phyloP scores from a whole-genome alignment of 257 asterid genomes.

The Ballota nigra region DNA sequence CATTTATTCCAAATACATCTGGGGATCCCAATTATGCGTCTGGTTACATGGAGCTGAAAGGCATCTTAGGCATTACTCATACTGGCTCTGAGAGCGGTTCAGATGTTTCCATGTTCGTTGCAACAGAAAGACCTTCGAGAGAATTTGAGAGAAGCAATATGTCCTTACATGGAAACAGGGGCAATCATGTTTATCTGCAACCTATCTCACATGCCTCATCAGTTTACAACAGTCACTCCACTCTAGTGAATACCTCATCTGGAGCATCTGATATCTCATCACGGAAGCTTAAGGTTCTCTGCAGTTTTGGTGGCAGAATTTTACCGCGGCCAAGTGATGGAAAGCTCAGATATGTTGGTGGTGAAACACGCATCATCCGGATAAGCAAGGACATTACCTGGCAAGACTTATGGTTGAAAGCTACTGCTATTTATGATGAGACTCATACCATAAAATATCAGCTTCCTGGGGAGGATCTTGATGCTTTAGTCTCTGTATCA shows the following conservation, averaged over 20 bases:
- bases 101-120: constrained; percentile 51
- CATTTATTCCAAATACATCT: constrained; percentile 43
- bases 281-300: constrained; percentile 63
- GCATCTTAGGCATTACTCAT: constrained; percentile 50
- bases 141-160: constrained; percentile 40
- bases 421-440: constrained; percentile 50
- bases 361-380: constrained; percentile 85
- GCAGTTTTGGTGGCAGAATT: constrained; percentile 91
- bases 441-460: constrained; percentile 73
- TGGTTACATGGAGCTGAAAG: constrained; percentile 64
- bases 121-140: constrained; percentile 39
- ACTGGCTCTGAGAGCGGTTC: constrained; percentile 61
- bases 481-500: constrained; percentile 84
- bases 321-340: constrained; percentile 95
- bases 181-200: constrained; percentile 35
- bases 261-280: constrained; percentile 56
- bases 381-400: constrained; percentile 68
- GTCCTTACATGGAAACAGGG: constrained; percentile 41
- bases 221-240: constrained; percentile 33
- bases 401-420: constrained; percentile 64
- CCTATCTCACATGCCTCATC: constrained; percentile 43
- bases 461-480: constrained; percentile 96
- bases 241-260: constrained; percentile 45
- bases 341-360: constrained; percentile 90
- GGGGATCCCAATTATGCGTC: constrained; percentile 57